Conservation (phyloP, 2,329 filamentous ascomycete genomes). For the Claviceps pazoutovae region DNA sequence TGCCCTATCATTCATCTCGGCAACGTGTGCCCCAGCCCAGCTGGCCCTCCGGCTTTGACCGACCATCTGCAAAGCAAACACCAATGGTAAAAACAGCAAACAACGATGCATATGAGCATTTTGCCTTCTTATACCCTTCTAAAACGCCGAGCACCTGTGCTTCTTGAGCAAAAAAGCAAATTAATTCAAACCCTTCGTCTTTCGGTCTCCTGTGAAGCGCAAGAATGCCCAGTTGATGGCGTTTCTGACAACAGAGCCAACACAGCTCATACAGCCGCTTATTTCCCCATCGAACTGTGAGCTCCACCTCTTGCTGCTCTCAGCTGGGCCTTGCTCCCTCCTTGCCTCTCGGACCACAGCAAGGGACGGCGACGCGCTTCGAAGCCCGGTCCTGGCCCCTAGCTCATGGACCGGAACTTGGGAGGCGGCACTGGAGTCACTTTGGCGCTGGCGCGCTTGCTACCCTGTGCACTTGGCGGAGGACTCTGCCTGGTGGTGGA, state of each 20-base stretch:
- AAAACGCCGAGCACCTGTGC: conserved; percentile 6
- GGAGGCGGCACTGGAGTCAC: conserved; percentile 16
- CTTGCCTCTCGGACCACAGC: background rate
- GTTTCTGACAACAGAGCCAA: background rate
- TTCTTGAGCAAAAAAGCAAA: background rate
- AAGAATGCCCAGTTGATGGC: no score
- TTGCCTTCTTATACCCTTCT: background rate
- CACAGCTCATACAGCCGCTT: background rate
- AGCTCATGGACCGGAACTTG: conserved; percentile 10
- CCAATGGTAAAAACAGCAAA: background rate
- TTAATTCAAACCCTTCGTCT: background rate
- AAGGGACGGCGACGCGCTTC: background rate
- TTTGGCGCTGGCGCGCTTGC: conserved; percentile 7
- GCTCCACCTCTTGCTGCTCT: background rate
- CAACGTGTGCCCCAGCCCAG: background rate
- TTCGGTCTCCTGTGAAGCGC: background rate
- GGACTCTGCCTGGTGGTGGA: conserved; percentile 7
- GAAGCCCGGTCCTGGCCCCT: conserved; percentile 7
- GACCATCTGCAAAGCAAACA: background rate
- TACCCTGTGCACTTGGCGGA: conserved; percentile 9
- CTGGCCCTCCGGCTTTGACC: background rate
- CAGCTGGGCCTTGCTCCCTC: background rate
- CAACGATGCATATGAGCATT: background rate
- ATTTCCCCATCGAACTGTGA: background rate
- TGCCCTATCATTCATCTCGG: background rate